phyloP scores from a whole-genome alignment of 2,329 filamentous ascomycete species.

The Aurifilum marmelostoma region DNA sequence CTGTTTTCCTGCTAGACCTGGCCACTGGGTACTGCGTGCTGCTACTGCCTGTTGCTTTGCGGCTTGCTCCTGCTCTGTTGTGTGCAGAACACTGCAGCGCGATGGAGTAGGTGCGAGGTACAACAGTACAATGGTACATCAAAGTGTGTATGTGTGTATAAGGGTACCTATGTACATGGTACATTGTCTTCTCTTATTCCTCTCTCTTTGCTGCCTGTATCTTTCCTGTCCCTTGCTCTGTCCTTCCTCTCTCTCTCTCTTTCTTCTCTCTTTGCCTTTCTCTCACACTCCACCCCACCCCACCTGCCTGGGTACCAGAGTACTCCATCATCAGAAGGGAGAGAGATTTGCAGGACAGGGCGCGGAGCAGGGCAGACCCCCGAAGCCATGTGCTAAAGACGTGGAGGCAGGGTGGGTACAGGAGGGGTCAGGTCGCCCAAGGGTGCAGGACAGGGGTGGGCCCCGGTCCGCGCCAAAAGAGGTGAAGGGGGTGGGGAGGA shows the following conservation, averaged over 20 bases:
- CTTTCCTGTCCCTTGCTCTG: not conserved
- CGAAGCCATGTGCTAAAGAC: constrained; percentile 30
- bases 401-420: constrained; percentile 27
- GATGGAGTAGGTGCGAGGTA: not conserved
- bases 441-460: constrained; percentile 12
- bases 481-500: not conserved
- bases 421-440: constrained; percentile 14
- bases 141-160: not conserved
- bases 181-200: too few species aligned
- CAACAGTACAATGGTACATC: not conserved
- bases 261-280: not conserved
- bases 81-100: not conserved
- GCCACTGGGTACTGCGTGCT: not conserved
- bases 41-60: not conserved
- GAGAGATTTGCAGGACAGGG: constrained; percentile 29
- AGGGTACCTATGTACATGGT: too few species aligned
- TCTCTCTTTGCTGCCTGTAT: not conserved
- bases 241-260: not conserved
- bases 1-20: not conserved
- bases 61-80: not conserved
- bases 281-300: not conserved
- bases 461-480: constrained; percentile 6
- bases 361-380: constrained; percentile 24
- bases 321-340: constrained; percentile 13
- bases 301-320: not conserved